These are phyloP conservation scores for Dichotomopilus funicola DNA, from an alignment of 2,329 filamentous ascomycete species.

Conservation along the genomic window DNA sequence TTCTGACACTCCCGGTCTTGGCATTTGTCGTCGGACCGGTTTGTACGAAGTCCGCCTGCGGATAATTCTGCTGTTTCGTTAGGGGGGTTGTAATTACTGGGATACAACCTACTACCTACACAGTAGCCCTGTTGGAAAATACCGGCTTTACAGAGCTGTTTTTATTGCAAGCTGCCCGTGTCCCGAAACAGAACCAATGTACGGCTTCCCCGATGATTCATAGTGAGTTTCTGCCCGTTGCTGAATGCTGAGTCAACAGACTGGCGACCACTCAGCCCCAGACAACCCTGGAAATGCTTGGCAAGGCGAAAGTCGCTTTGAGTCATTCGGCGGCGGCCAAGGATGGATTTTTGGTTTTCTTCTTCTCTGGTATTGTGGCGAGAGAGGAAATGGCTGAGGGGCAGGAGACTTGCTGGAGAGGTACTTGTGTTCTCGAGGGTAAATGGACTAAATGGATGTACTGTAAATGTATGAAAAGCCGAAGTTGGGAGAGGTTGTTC, in stretches of 20 bases:
- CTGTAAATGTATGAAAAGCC: no score
- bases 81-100: no score
- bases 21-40: no score
- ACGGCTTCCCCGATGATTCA: constrained; percentile 17
- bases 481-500: no score
- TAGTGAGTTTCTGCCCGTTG: constrained; percentile 9
- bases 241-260: constrained; percentile 3
- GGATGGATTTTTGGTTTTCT: neutral
- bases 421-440: neutral
- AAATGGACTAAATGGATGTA: no score
- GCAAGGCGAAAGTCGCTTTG: neutral
- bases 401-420: neutral
- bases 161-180: neutral
- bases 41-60: no score
- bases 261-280: neutral
- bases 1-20: no score
- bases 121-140: no score
- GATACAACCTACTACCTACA: no score
- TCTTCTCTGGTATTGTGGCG: neutral
- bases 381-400: neutral
- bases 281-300: no score
- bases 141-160: no score
- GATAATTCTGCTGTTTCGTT: no score
- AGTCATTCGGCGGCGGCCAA: neutral
- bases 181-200: constrained; percentile 1